Base-by-base conservation (phyloP, 164 flowering plant genomes). In the Cinnamomum chago region DNA sequence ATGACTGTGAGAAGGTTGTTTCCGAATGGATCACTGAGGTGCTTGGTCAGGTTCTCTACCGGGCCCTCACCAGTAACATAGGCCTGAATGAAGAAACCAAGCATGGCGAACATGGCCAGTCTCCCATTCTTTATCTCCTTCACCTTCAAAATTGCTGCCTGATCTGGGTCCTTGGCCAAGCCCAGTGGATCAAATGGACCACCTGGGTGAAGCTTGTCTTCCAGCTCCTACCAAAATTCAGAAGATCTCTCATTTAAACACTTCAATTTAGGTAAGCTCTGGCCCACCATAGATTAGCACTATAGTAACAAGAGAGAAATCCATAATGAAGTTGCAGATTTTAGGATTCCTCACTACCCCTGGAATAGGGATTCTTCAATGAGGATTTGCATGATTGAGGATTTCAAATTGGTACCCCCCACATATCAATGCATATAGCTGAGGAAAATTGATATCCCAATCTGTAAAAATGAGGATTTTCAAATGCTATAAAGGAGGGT, bases 81-180 rank as follows among this genome's bases (percentile, higher is more conserved):
- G 13, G 99, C 99, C 82, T 93, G 98, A 76, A 95, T 58, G 88
- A 82, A 95, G 90, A 95, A 95, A 24, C 91, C 98, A 20, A 95
- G 89, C 99, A 95, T 95, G 33, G 99, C 79, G 75, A 95, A 95
- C 99, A 95, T 95, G n/a, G 99, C 98, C 9, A 95, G 85, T 71
- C 99, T 85, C 2, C 99, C 99, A 64, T 95, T 95, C 90, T 95
- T 95, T 73, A 95, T 95, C 85, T 95, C 99, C 87, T 95, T 95
- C 83, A 95, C 99, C 88, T 93, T 93, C 73, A 93, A 78, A 1
- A 93, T 1, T 18, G 98, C 98, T 17, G 90, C 92, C 79, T 93
- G 97, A 81, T 93, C 98, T 2, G 97, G 98, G 73, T 93, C 98
- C 9, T 88, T 82, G 0, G 98, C 97, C 0, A 93, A 82, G 11